Evolutionary conservation across 2,329 filamentous ascomycete genomes (phyloP), one percentile per base, ranked within the genome.

Genomic region (Fusarium irregulare): DNA sequence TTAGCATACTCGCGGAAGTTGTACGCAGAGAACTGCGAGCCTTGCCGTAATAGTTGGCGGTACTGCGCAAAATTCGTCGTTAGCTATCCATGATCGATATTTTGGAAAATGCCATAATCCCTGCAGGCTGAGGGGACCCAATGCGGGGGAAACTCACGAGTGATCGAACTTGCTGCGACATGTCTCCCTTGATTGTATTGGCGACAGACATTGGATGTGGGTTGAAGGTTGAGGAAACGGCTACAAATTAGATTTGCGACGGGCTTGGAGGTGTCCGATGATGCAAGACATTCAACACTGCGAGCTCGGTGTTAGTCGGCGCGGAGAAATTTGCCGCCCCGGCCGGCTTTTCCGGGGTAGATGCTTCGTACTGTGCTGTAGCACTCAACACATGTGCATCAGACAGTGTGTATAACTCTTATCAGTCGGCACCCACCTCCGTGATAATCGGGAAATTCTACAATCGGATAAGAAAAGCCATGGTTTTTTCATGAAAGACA

Each of bases 1-100:
- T 91, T 92, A 56, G 96, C 94, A 82, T 99, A 99, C 80, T 98
- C 95, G 83, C 96, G 90, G 87, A 98, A 99, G 83, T 98, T 99
- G 86, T 98, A 99, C 74, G 92, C 89, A 68, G 93, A 89, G 81
- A 99, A 98, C 78, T 97, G 92, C 67, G 87, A 86, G 68, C 93
- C 90, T 80, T 96, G 92, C 75, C 94, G 92, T 76, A 98, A 86
- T 75, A 99, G 85, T 77, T 95, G 95, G 73, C 96, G 94, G 83
- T 97, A 98, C 94, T 97, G 70, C 18, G 53, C 10, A 13, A 20
- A 32, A 45, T 12, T 14, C n/a, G 30, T n/a, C 30, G 41, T 76
- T 46, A 76, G 74, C 60, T 23, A 23, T 23, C 21, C 18, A 34
- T 59, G 42, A n/a, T 23, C 5, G 20, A 59, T 37, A 44, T 40